These are phyloP conservation scores for Aspergillus brunneoviolaceus DNA, from an alignment of 2,329 filamentous ascomycete genomes.

Conservation along the genomic window DNA sequence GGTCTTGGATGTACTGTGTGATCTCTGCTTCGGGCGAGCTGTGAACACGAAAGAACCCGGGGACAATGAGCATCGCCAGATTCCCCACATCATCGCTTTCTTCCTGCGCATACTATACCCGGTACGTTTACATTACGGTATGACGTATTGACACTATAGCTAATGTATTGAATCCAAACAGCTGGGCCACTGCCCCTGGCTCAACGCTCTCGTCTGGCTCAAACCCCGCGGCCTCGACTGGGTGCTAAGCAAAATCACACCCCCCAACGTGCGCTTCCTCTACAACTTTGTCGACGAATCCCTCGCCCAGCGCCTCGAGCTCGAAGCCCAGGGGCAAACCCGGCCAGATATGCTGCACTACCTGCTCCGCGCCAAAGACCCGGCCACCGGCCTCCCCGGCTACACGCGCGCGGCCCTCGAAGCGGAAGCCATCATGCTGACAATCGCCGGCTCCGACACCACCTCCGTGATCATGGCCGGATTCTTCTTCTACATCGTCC, in stretches of 20 bases:
- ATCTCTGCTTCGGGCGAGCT: slow-evolving; percentile 5
- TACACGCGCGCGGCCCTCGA: slow-evolving; percentile 4
- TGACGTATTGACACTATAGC: no score
- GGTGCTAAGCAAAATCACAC: not conserved
- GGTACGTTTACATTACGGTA: not conserved
- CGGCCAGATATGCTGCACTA: slow-evolving; percentile 4
- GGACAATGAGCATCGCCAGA: slow-evolving; percentile 4
- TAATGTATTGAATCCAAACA: not conserved
- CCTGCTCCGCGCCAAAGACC: slow-evolving; percentile 2
- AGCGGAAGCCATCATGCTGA: slow-evolving; percentile 3
- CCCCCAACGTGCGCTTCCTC: not conserved
- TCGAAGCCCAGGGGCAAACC: not conserved
- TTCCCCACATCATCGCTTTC: slow-evolving; percentile 5
- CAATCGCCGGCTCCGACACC: slow-evolving; percentile 34
- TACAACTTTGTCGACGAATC: slow-evolving; percentile 4
- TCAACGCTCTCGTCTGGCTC: slow-evolving; percentile 1
- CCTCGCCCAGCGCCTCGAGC: not conserved
- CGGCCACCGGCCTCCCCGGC: not conserved
- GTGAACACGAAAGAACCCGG: slow-evolving; percentile 3
- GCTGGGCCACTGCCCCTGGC: slow-evolving; percentile 5
- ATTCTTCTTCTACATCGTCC: slow-evolving; percentile 41
- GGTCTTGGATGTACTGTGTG: slow-evolving; percentile 8
- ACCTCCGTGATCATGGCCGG: slow-evolving; percentile 44
- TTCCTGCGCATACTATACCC: slow-evolving; percentile 7
- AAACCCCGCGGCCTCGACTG: slow-evolving; percentile 6